Evolutionary conservation across 2,329 filamentous ascomycete genomes (phyloP).

Genomic region (Ophiocordyceps polyrhachis-furcata): DNA sequence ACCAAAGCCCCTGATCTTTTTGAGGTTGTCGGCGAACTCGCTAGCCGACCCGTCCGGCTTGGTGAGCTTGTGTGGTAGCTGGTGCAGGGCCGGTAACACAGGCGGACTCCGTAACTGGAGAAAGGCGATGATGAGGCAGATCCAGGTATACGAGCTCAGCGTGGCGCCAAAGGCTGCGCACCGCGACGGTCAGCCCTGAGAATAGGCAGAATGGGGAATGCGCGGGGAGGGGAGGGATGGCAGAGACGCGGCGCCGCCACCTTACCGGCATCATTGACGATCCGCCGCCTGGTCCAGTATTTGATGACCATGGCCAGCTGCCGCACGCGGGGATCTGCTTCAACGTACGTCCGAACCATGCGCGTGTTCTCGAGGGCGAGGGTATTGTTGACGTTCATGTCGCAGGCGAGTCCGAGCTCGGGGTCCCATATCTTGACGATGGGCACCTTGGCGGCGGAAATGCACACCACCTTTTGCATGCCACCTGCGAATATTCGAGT

Average conservation of each 20-base stretch:
- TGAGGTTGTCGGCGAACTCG: conserved; percentile 73
- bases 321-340: conserved; percentile 77
- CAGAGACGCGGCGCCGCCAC: not conserved
- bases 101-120: conserved; percentile 73
- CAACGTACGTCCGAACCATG: conserved; percentile 94
- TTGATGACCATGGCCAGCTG: conserved; percentile 94
- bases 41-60: conserved; percentile 48
- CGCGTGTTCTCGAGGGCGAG: conserved; percentile 87
- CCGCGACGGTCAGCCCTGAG: conserved; percentile 6
- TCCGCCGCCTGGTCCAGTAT: conserved; percentile 83
- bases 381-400: conserved; percentile 99
- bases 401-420: conserved; percentile 70
- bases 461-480: conserved; percentile 92
- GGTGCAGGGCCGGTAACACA: conserved; percentile 71
- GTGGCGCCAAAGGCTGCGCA: conserved; percentile 69
- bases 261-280: conserved; percentile 92
- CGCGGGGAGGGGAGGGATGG: not conserved
- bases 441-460: conserved; percentile 85
- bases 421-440: conserved; percentile 99
- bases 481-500: conserved; percentile 44
- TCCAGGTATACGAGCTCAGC: conserved; percentile 97
- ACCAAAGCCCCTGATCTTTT: conserved; percentile 56
- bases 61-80: conserved; percentile 29
- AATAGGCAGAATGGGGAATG: too few species aligned
- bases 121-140: conserved; percentile 94